Conservation (phyloP, 768 basidiomycete species). For the Xanthoconium purpureum region DNA sequence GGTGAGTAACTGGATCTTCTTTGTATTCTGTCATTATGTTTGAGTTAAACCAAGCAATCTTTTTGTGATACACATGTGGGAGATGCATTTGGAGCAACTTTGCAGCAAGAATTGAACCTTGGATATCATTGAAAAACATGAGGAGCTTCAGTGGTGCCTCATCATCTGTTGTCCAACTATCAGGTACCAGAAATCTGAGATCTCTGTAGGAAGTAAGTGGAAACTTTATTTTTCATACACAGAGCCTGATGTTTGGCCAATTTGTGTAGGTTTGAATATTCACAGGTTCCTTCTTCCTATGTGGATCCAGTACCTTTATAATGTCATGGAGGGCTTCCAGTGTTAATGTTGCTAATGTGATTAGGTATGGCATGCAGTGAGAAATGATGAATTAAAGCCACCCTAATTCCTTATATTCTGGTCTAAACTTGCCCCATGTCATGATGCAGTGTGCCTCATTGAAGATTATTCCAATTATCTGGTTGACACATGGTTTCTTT, state of each 20-base stretch:
- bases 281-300: background rate
- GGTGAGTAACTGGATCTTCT: background rate
- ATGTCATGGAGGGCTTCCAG: background rate
- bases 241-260: background rate
- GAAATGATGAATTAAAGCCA: background rate
- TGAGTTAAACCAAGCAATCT: background rate
- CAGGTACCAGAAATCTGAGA: background rate
- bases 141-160: background rate
- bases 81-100: background rate
- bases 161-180: background rate
- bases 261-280: background rate
- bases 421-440: background rate
- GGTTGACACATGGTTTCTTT: background rate
- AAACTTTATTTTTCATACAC: background rate
- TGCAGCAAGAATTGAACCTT: background rate
- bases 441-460: constrained; percentile 11
- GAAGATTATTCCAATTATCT: background rate
- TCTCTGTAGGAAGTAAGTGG: background rate
- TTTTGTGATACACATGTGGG: background rate
- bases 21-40: background rate
- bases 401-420: background rate
- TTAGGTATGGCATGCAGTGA: background rate
- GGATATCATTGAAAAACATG: background rate
- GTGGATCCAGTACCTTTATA: background rate
- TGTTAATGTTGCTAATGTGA: background rate